Evolutionary conservation across 768 basidiomycete species (phyloP), one percentile per base, ranked within the genome.

Genomic region (Hydnomerulius pinastri): DNA sequence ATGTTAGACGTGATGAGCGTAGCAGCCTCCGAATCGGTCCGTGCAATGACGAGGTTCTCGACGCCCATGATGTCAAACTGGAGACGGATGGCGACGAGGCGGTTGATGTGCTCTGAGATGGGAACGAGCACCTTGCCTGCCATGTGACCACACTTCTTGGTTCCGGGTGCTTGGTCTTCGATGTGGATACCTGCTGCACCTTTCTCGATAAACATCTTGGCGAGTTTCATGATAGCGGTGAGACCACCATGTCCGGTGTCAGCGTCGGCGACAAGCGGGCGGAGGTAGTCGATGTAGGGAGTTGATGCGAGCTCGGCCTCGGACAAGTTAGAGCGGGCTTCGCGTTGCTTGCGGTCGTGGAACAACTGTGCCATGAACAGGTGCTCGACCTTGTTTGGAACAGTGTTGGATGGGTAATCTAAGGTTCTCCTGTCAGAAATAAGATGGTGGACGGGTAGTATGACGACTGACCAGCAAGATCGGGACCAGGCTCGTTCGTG

Each of bases 61-160:
- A 97, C 93, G 47, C 96, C 95, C 94, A 98, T 95, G 66, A 99
- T 90, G 67, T 98, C 97, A 66, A 87, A 98, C 73, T 98, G 97
- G 37, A 98, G 79, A 23, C 97, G 92, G 65, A 98, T 96, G 37
- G 97, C 95, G 43, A 98, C 86, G 49, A 99, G 86, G 45, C 97
- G 91, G 71, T 97, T 97, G 73, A 98, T 95, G 73, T 99, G 97
- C 76, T 98, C 97, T 37, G 84, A 83, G 65, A 98, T 93, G 33
- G 97, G 95, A 10, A 99, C 97, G 61, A 99, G 85, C 38, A 98
- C 96, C 69, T 98, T 94, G 48, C 90, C 92, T 10, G 88, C 94
- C 91, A 93, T 93, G 68, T 93, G 91, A 21, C 90, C 88, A 55
- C 88, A 90, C 65, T 99, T 99, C 76, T 99, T 98, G 17, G 96